These are phyloP conservation scores for Vickermania ingenoplastis DNA, from an alignment of 208 protist species.

Conservation along the genomic window DNA sequence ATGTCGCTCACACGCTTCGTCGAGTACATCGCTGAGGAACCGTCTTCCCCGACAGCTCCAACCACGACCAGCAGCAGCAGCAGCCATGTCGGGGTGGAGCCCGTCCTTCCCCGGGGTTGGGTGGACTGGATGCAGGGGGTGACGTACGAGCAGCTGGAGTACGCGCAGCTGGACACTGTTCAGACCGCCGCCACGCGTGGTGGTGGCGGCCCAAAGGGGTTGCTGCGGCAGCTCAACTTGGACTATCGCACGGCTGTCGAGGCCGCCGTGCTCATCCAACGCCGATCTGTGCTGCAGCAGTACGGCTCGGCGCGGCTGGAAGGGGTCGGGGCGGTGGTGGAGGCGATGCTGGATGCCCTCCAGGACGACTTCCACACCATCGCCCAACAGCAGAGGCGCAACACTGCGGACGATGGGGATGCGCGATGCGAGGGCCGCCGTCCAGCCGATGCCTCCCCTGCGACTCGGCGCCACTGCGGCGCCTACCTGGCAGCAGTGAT, in stretches of 20 bases:
- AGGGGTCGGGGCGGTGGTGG: neutral
- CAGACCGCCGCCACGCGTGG: neutral
- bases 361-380: constrained; percentile 11
- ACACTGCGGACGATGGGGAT: too few species aligned
- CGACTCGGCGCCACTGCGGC: neutral
- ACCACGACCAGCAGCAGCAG: neutral
- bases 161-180: constrained; percentile 5
- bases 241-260: constrained; percentile 19
- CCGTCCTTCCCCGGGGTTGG: neutral
- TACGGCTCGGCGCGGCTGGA: constrained; percentile 12
- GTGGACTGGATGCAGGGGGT: neutral
- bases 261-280: constrained; percentile 16
- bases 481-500: constrained; percentile 34
- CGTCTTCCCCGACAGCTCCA: too few species aligned
- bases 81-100: neutral
- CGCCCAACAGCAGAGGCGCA: too few species aligned
- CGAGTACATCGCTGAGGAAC: neutral
- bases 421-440: too few species aligned
- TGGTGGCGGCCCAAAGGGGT: constrained; percentile 11
- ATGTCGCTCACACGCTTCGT: neutral
- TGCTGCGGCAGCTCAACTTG: constrained; percentile 22
- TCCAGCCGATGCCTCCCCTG: neutral
- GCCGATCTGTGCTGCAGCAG: constrained; percentile 16
- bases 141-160: constrained; percentile 14
- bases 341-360: constrained; percentile 15